Evolutionary conservation across 768 basidiomycete species (phyloP), one percentile per base, ranked within the genome.

Genomic region (Neoboletus subvelutipes): DNA sequence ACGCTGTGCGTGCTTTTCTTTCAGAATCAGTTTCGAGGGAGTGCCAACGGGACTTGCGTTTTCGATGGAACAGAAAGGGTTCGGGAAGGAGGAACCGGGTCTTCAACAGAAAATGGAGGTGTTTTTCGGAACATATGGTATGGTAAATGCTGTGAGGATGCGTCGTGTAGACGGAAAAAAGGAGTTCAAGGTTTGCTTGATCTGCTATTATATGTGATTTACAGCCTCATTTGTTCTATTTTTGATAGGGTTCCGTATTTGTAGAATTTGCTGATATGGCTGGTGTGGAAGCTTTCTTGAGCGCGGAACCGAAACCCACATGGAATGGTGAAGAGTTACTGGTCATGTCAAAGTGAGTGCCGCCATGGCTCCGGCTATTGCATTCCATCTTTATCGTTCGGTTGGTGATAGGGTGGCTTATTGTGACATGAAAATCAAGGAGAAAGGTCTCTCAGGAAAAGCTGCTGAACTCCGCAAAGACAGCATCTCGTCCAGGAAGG

Each of bases 361-460:
- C 5, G 11, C 5, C 26, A 40, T 52, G 10, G 24, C 31, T 31
- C 5, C 12, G n/a, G 33, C 28, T 4, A 18, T 51, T 17, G 5
- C n/a, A 11, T 47, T 18, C 10, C 20, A 11, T 31, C 34, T 36
- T 56, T 29, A 57, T 18, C 5, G 20, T 48, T 56, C 17, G 45
- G 3, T 34, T 8, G 24, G n/a, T 12, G 4, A 31, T 59, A 93
- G 91, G 67, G 86, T 86, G 61, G 90, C 78, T 9, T 97, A 97
- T 71, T 93, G 93, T 64, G 85, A 92, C 62, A 94, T 94, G 94
- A 98, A 97, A 76, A 90, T 94, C 73, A 88, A 92, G 71, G 92
- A 96, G 75, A 94, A 97, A 73, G 93, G 92, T 11, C 80, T 97
- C 45, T 84, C 80, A 1, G 89, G 88, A 28, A 90, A 84, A 63